Base-by-base conservation (phyloP, 1,284 basidiomycete species). In the Malassezia yamatoensis region DNA sequence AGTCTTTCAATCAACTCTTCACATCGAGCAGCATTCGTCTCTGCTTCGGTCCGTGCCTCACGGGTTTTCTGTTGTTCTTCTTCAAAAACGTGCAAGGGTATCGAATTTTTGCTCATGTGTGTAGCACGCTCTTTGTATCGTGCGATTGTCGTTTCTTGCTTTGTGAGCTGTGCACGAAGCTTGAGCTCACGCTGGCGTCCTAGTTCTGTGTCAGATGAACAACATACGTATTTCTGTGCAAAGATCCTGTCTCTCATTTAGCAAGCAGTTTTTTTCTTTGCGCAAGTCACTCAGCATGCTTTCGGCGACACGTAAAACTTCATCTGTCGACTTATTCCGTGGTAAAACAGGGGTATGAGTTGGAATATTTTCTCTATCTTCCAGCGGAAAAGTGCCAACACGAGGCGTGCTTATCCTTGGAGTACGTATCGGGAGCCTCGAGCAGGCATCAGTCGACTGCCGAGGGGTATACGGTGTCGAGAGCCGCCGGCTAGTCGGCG, bases 181-280 rank as follows among this genome's bases (percentile, higher is more conserved):
- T 53, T 52, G 34, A 49, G 51, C 20, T 58, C 55, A 12, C 55
- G 50, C 41, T 53, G 55, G 5, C 46, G 50, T 29, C 50, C 45
- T 13, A 58, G 36, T 20, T 58, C 54, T 56, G 54, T 21, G 21
- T 46, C 33, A 18, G 44, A 11, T 11, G n/a, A 5, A 20, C 10
- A 12, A 51, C 54, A 44, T 56, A 56, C 54, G 55, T 15, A 58
- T 45, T 18, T 58, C 44, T 5, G 55, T 58, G 12, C 47, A 40
- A 8, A 58, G 36, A 24, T 52, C 39, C 16, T 58, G 50, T 9
- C 51, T 34, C 35, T 58, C 55, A 24, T 58, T 53, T n/a, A 43
- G 34, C 18, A 58, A 36, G n/a, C 29, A 41, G 21, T 52, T 36
- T 24, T 58, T 58, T 13, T 58, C 55, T 5, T 53, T 38, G 10